Base-by-base conservation (phyloP, 2,329 filamentous ascomycete genomes). In the Tolypocladium tundrense region DNA sequence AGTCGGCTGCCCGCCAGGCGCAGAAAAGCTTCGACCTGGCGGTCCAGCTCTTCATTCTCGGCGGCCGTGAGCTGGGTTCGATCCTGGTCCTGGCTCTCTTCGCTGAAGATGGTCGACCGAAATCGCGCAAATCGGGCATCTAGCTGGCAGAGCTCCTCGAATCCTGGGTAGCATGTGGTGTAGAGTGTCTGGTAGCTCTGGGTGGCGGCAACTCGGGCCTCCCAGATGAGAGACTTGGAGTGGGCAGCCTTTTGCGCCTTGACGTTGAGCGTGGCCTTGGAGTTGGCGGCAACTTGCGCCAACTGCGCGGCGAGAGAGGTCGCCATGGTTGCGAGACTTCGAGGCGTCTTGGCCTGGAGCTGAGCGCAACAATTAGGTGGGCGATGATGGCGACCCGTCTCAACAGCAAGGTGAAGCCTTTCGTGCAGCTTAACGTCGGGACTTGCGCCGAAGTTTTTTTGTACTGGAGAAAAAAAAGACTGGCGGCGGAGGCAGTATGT, bases 151-250 rank as follows among this genome's bases (percentile, higher is more conserved):
- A 99, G 79, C 68, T 99, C 94, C 62, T 91, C 85, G 68, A 93
- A 99, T 2, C 92, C 94, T 67, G 96, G 90, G 64, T 86, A 79
- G 70, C 93, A 97, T 70, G 96, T 84, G 58, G 88, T 84, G 71
- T 89, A 97, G 59, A 99, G 82, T 5, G 87, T 89, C 69, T 96
- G 90, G 72, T 93, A 96, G 67, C 87, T 94, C 76, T 99, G 94
- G 19, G 86, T 86, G 7, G 88, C 87, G 55, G 94, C 94, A 65
- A 93, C 81, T 69, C 86, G 85, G 60, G 89, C 83, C 66, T 96
- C 92, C 77, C 96, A 99, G 60, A 99, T 90, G 61, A 99, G 78
- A 56, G 94, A 99, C 73, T 97, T 93, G 63, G 90, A 90, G 75
- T 99, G 94, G 62, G 90, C 86, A 60, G 88, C 85, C 74, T 91